Evolutionary conservation across 2,329 filamentous ascomycete species (phyloP).

Genomic region (Ophiostoma fasciatum): DNA sequence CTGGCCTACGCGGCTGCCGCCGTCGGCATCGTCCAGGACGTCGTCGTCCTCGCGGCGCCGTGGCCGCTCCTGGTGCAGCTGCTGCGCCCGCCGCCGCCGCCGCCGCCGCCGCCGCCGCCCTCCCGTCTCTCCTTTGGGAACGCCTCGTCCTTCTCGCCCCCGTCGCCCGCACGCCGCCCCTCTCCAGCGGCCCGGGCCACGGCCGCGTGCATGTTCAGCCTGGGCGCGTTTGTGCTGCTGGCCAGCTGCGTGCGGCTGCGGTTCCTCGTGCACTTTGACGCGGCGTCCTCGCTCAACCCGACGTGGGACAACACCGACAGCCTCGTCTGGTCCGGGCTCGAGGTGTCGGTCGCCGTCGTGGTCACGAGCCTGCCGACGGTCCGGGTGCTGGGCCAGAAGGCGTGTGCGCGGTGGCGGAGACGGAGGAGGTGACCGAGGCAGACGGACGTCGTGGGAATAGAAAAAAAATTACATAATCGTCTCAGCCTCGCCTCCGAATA

Average conservation of each 20-base stretch:
- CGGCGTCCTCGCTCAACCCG: conserved; percentile 21
- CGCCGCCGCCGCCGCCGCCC: too few species aligned
- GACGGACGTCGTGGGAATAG: background rate
- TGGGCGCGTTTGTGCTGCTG: conserved; percentile 22
- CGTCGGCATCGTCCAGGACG: conserved; percentile 21
- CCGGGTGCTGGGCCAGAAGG: conserved; percentile 15
- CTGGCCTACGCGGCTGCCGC: conserved; percentile 18
- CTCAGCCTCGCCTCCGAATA: too few species aligned
- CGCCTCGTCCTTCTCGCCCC: background rate
- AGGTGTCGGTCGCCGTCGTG: conserved; percentile 26
- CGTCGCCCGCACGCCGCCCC: background rate
- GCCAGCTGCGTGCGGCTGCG: conserved; percentile 22
- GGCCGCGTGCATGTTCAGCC: conserved; percentile 22
- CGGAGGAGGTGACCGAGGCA: background rate
- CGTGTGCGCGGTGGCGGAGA: background rate
- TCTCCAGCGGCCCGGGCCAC: conserved; percentile 4
- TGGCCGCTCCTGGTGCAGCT: conserved; percentile 19
- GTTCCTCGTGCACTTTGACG: conserved; percentile 16
- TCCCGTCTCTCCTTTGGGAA: too few species aligned
- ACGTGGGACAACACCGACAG: conserved; percentile 27
- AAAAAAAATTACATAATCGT: background rate
- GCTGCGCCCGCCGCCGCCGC: too few species aligned
- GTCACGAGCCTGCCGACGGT: conserved; percentile 26
- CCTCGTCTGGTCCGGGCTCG: conserved; percentile 28
- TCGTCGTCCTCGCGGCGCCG: conserved; percentile 20